Evolutionary conservation across 768 basidiomycete genomes (phyloP).

Genomic region (Suillus clintonianus): DNA sequence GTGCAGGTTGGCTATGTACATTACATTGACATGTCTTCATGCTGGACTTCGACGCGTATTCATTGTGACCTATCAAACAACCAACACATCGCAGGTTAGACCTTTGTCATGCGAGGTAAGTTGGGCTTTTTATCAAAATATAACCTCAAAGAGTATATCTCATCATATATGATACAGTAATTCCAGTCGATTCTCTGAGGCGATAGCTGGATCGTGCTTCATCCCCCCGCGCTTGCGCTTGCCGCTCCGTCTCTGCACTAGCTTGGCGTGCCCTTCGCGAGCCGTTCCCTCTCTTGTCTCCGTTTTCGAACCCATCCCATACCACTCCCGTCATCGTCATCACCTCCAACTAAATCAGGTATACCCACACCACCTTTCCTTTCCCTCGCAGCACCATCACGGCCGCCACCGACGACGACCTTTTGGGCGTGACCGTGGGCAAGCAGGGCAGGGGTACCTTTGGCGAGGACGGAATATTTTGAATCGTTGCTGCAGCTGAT

Average conservation of each 20-base stretch:
- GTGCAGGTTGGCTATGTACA: conserved; percentile 64
- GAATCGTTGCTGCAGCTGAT: conserved; percentile 31
- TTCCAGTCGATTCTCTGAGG: conserved; percentile 10
- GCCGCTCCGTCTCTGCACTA: neutral
- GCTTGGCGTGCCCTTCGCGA: conserved; percentile 12
- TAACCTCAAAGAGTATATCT: conserved; percentile 42
- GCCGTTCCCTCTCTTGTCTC: conserved; percentile 58
- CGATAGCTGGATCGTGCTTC: neutral
- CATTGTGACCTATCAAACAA: neutral
- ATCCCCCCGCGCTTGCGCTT: neutral
- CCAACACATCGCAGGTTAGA: conserved; percentile 4
- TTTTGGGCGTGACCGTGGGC: conserved; percentile 7
- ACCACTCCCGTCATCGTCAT: conserved; percentile 82
- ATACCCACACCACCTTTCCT: conserved; percentile 23
- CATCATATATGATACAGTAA: conserved; percentile 12
- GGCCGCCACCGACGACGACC: conserved; percentile 27
- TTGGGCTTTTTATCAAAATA: conserved; percentile 44
- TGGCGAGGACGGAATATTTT: neutral
- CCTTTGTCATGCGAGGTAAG: conserved; percentile 49
- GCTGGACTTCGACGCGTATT: neutral
- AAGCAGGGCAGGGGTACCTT: neutral
- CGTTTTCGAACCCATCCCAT: conserved; percentile 80
- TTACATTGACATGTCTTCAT: conserved; percentile 35
- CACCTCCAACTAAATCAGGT: conserved; percentile 26
- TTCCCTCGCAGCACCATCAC: conserved; percentile 21